Conservation (phyloP, 352 stramenopile genomes). For the Globisporangium lucens region DNA sequence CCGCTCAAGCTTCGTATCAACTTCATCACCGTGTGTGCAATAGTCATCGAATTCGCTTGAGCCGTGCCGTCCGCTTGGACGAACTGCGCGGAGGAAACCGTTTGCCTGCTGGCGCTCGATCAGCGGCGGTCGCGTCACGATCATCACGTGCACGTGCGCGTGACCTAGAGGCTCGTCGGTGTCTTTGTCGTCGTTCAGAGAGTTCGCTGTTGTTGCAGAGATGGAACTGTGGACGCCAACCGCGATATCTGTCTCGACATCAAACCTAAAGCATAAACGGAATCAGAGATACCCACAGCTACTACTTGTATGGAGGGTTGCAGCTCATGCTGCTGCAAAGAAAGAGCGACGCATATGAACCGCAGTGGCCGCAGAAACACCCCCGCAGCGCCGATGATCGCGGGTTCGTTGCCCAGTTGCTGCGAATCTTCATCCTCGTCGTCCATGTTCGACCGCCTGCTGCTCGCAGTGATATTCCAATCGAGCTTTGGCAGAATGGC, state of each 20-base stretch:
- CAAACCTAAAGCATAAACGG: conserved; percentile 26
- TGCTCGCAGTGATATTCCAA: background rate
- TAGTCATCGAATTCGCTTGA: conserved; percentile 13
- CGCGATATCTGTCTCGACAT: conserved; percentile 43
- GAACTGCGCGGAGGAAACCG: conserved; percentile 38
- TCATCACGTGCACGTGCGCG: conserved; percentile 44
- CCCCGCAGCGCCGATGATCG: conserved; percentile 32
- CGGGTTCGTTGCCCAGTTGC: background rate
- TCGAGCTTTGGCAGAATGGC: too few relatives aligned
- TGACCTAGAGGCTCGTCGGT: conserved; percentile 12
- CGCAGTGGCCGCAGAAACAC: conserved; percentile 55
- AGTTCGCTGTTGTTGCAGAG: background rate
- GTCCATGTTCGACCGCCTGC: conserved; percentile 3
- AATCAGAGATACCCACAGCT: background rate
- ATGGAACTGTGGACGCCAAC: conserved; percentile 6
- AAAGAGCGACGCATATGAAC: conserved; percentile 32
- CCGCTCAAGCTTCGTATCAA: background rate
- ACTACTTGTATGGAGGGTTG: background rate
- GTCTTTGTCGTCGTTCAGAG: background rate
- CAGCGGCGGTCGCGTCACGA: conserved; percentile 27
- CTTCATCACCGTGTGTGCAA: background rate
- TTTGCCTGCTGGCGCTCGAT: conserved; percentile 32
- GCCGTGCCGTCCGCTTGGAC: background rate
- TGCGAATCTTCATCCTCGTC: conserved; percentile 7
- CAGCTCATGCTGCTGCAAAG: background rate